A percentile compares a stretch with the other conserved stretches of the same genome.
Evolutionary conservation across 2,329 filamentous ascomycete species (phyloP).

Genomic region (Calonectria fujianensis): DNA sequence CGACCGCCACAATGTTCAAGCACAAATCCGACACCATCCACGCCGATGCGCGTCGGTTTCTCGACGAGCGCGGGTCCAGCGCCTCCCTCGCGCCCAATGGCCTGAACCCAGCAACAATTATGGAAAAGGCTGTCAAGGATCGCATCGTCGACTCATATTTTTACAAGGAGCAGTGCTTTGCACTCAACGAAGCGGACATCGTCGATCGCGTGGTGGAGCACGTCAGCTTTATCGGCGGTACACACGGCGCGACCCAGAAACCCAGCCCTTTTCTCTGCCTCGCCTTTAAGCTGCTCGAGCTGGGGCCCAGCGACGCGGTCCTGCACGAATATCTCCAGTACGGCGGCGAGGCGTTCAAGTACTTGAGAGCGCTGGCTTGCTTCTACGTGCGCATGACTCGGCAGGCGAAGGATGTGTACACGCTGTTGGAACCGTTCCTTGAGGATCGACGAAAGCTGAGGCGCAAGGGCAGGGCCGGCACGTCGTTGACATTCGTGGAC

Average conservation of each 20-base stretch:
- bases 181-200: conserved; percentile 87
- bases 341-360: conserved; percentile 86
- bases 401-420: conserved; percentile 86
- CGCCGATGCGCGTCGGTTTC: conserved; percentile 87
- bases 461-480: conserved; percentile 83
- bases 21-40: conserved; percentile 74
- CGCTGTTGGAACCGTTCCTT: conserved; percentile 86
- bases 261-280: conserved; percentile 96
- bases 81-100: conserved; percentile 87
- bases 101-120: conserved; percentile 94
- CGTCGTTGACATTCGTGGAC: conserved; percentile 87
- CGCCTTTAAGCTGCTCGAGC: conserved; percentile 93
- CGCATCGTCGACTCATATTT: conserved; percentile 97
- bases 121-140: conserved; percentile 96
- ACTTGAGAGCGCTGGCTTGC: conserved; percentile 89
- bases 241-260: conserved; percentile 87
- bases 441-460: conserved; percentile 89
- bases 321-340: conserved; percentile 86
- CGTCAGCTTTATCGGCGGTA: conserved; percentile 90
- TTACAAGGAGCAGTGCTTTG: conserved; percentile 99
- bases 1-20: conserved; percentile 57
- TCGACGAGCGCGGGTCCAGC: conserved; percentile 91
- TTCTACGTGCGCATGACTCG: conserved; percentile 97
- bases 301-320: conserved; percentile 86
- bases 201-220: conserved; percentile 92